phyloP scores from a whole-genome alignment of 2,329 filamentous ascomycete species.

The Corniculantispora saksenae region DNA sequence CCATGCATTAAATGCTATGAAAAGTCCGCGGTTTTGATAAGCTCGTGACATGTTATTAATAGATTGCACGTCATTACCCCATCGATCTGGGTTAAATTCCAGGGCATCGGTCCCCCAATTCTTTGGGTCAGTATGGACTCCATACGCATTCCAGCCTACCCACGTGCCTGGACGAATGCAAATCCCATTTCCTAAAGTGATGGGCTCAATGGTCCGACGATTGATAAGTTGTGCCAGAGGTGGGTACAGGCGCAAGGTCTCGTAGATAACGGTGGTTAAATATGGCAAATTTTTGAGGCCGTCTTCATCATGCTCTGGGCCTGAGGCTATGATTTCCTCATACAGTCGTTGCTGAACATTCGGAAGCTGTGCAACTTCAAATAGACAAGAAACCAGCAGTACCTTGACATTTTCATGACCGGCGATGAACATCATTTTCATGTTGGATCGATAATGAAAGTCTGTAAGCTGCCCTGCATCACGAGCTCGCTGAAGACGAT shows the following conservation, averaged over 20 bases:
- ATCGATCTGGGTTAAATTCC: background rate
- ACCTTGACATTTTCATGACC: too few relatives aligned
- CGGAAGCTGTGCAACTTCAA: too few relatives aligned
- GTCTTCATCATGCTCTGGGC: too few relatives aligned
- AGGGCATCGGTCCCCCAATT: background rate
- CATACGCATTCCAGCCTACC: background rate
- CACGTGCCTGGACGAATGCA: background rate
- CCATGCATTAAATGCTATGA: background rate
- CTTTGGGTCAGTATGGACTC: background rate
- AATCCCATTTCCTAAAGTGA: background rate
- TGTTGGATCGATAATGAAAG: too few relatives aligned
- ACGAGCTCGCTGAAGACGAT: too few relatives aligned
- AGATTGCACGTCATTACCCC: background rate
- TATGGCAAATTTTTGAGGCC: too few relatives aligned
- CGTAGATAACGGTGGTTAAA: background rate
- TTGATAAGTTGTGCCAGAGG: background rate
- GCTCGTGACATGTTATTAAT: background rate
- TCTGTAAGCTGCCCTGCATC: too few relatives aligned
- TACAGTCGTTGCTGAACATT: too few relatives aligned
- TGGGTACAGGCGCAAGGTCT: conserved; percentile 1
- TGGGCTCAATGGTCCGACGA: background rate
- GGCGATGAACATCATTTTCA: too few relatives aligned
- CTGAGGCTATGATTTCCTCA: too few relatives aligned
- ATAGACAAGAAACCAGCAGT: too few relatives aligned
- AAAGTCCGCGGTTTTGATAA: background rate